Conservation (phyloP, 208 protist genomes). For the Leishmania mexicana region DNA sequence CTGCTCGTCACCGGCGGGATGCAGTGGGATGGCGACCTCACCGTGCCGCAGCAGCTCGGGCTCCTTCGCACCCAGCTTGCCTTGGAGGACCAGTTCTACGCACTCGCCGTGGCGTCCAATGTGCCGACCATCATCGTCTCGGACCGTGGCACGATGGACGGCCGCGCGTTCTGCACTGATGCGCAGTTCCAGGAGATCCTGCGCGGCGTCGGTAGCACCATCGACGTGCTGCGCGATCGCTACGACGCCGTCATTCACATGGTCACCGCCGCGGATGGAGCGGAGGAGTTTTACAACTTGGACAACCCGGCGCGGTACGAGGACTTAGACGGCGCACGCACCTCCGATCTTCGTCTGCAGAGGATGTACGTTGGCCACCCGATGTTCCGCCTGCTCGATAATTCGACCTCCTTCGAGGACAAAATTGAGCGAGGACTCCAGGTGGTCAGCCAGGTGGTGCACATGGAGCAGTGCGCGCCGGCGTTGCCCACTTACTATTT, state of each 20-base stretch:
- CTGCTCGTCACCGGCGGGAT: conserved; percentile 75
- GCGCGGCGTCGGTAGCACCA: conserved; percentile 34
- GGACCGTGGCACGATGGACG: conserved; percentile 88
- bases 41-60: conserved; percentile 62
- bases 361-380: conserved; percentile 81
- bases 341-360: conserved; percentile 78
- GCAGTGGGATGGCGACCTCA: conserved; percentile 50
- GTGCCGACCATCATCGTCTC: conserved; percentile 65
- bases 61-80: conserved; percentile 74
- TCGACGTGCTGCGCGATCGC: conserved; percentile 73
- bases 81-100: conserved; percentile 81
- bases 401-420: conserved; percentile 70
- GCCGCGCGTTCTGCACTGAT: conserved; percentile 74
- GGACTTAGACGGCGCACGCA: conserved; percentile 68
- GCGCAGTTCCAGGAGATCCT: conserved; percentile 65
- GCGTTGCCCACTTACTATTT: conserved; percentile 44
- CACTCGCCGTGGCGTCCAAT: conserved; percentile 48
- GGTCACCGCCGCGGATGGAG: conserved; percentile 75
- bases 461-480: conserved; percentile 31
- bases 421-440: conserved; percentile 77
- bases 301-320: conserved; percentile 87
- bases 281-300: conserved; percentile 76
- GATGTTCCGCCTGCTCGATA: conserved; percentile 75
- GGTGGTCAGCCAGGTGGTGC: conserved; percentile 60
- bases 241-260: conserved; percentile 89